These are phyloP conservation scores for Agrocybe pediades DNA, from an alignment of 768 basidiomycete genomes.

Conservation along the genomic window DNA sequence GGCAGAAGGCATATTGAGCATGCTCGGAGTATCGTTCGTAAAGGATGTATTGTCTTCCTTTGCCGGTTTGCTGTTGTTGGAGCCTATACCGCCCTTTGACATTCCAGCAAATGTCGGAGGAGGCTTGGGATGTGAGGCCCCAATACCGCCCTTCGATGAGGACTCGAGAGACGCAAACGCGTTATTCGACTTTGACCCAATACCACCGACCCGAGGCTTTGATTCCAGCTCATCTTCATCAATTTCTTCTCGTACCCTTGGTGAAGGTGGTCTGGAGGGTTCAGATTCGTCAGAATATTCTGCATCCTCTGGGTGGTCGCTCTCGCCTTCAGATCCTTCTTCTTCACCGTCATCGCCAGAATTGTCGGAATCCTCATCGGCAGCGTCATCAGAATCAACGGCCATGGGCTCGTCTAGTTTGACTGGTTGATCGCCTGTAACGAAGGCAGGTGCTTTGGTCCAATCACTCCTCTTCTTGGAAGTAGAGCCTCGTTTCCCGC, in stretches of 20 bases:
- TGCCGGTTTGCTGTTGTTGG: not conserved
- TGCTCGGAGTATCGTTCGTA: constrained; percentile 15
- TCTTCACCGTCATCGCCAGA: constrained; percentile 38
- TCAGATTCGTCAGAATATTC: constrained; percentile 48
- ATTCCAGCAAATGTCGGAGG: constrained; percentile 18
- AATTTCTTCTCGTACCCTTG: constrained; percentile 52
- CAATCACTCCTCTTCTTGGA: constrained; percentile 57
- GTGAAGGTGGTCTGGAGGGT: constrained; percentile 56
- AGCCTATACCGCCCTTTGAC: constrained; percentile 30
- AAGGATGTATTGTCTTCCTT: constrained; percentile 8
- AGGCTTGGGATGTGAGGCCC: constrained; percentile 26
- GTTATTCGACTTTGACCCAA: constrained; percentile 17
- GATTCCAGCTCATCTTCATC: constrained; percentile 39
- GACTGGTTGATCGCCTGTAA: constrained; percentile 55
- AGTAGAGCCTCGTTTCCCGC: not conserved
- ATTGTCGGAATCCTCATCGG: constrained; percentile 27
- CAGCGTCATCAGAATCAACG: constrained; percentile 35
- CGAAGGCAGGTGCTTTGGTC: constrained; percentile 78
- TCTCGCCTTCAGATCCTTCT: constrained; percentile 36
- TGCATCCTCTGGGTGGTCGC: constrained; percentile 37
- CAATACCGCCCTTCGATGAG: constrained; percentile 46
- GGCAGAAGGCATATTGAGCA: constrained; percentile 38
- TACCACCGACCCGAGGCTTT: constrained; percentile 44
- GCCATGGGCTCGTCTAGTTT: constrained; percentile 45
- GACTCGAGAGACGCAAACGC: constrained; percentile 20